Percentiles rank a stretch among this genome's conserved stretches.
Conservation (phyloP, 345 rosid genomes). For the Euphorbia tirucalli region DNA sequence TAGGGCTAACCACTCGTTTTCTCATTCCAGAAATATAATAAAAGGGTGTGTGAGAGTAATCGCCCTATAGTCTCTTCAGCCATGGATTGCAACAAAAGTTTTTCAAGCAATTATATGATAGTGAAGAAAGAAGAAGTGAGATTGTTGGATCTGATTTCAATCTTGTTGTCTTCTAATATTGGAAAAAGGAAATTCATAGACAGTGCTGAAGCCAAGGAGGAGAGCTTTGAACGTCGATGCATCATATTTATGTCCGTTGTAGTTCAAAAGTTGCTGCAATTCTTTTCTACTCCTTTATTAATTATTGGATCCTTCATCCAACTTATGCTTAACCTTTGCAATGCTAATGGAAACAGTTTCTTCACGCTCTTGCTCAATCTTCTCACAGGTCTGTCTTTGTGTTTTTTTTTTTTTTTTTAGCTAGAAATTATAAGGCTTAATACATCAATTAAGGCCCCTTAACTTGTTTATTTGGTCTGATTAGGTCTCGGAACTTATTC, state of each 20-base stretch:
- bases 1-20: neutral
- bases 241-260: constrained; percentile 52
- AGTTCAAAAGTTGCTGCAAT: constrained; percentile 40
- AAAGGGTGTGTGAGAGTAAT: no score
- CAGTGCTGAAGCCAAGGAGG: constrained; percentile 31
- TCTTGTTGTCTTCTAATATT: constrained; percentile 42
- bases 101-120: constrained; percentile 43
- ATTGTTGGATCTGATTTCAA: constrained; percentile 40
- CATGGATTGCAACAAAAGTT: constrained; percentile 33
- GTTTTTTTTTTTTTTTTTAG: neutral
- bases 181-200: constrained; percentile 43
- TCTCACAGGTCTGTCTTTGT: constrained; percentile 24
- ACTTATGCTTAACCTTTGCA: constrained; percentile 47
- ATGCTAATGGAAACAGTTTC: constrained; percentile 31
- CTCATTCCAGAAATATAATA: neutral
- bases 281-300: constrained; percentile 40
- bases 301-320: constrained; percentile 40
- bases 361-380: constrained; percentile 31
- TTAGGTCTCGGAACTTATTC: no score
- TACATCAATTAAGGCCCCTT: no score
- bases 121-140: constrained; percentile 51
- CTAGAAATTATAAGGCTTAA: no score
- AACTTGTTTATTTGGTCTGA: no score
- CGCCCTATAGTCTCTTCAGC: no score
- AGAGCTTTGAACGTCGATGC: constrained; percentile 47